Evolutionary conservation across 176 grass and related monocot species (phyloP).

Genomic region (Tillandsia fasciculata): DNA sequence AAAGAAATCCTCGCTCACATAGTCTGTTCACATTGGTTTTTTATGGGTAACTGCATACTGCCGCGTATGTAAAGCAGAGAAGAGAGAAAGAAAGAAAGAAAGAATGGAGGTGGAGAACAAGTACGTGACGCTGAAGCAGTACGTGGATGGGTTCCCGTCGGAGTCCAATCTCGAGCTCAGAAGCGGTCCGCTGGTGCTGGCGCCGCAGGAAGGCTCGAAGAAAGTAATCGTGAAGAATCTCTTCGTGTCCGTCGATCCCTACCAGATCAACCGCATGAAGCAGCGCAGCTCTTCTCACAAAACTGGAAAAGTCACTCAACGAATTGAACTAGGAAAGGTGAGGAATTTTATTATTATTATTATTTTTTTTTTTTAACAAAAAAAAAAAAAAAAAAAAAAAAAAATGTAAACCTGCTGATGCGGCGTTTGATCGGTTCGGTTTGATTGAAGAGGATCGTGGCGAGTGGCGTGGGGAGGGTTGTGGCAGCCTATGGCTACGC

Average conservation of each 20-base stretch:
- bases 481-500: conserved; percentile 25
- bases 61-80: too few relatives aligned
- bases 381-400: too few relatives aligned
- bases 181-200: conserved; percentile 3
- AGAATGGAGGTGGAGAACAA: conserved; percentile 35
- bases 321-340: conserved; percentile 37
- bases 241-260: conserved; percentile 51
- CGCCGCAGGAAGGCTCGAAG: conserved; percentile 9
- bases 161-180: conserved; percentile 40
- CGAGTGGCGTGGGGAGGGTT: conserved; percentile 40
- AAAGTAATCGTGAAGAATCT: conserved; percentile 40
- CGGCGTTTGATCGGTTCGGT: not conserved
- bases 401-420: not conserved
- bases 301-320: not conserved
- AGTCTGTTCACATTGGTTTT: too few relatives aligned
- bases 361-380: not conserved
- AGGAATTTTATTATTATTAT: too few relatives aligned
- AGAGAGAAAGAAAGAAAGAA: not conserved
- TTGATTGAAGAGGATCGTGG: conserved; percentile 28
- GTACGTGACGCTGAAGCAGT: conserved; percentile 31
- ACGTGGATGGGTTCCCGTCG: conserved; percentile 34
- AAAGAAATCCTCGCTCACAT: too few relatives aligned
- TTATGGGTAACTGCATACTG: too few relatives aligned
- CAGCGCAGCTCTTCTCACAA: conserved; percentile 28
- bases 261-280: conserved; percentile 70